Evolutionary conservation across 2,329 filamentous ascomycete species (phyloP), one percentile per base, ranked within the genome.

Genomic region (Coniella lustricola): DNA sequence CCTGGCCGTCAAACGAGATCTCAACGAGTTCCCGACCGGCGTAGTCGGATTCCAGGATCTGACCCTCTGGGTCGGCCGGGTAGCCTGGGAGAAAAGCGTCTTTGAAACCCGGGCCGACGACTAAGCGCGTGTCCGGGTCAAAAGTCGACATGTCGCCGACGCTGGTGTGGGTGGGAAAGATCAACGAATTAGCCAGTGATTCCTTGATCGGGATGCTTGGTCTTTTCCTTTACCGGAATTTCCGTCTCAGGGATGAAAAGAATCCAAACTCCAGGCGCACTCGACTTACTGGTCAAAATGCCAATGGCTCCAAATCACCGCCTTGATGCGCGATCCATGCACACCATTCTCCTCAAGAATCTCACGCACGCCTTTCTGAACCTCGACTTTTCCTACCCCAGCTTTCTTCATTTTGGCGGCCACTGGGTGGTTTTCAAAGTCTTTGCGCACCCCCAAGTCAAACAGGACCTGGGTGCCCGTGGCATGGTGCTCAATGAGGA

Each of bases 401-500:
- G 25, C 20, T 2, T 4, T 21, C 5, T 29, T 2, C n/a, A 18
- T 2, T 21, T 36, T 38, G n/a, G 2, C 2, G 21, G 21, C 36
- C 20, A 20, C 12, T 12, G 45, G 49, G 0, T 69, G 57, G 13
- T 68, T 69, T 16, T 70, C 55, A 54, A 59, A 68, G 54, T 78
- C 71, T 54, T 73, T 72, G 1, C 64, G 57, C 3, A 62, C 48
- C 8, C 66, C 64, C 10, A 67, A 57, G 47, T 68, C 65, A 48
- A 67, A 67, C n/a, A 67, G 52, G 3, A 67, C 47, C 7, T 55
- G 56, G 13, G 56, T 54, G 4, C 52, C 49, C 47, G 60, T 57
- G 5, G 57, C 25, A 10, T 10, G 54, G 48, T 77, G 72, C 46
- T 73, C 64, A 45, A 77, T 69, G 1, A 75, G 60, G 56, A 77